Conservation (phyloP, 1,139 yeast species). For the Spencermartinsiella ligniputridi region DNA sequence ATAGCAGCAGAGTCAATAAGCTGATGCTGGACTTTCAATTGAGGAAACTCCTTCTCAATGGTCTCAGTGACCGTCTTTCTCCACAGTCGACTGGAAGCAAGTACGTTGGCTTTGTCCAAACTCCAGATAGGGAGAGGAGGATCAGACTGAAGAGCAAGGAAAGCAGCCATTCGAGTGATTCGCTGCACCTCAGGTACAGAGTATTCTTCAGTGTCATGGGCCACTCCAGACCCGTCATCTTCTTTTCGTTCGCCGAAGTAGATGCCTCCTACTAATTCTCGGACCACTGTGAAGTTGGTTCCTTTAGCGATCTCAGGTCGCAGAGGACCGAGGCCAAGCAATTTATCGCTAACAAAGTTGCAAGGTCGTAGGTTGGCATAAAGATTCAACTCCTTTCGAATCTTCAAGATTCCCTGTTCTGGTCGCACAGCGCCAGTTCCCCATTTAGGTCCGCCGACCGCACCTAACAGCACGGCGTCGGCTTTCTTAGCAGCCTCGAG, state of each 20-base stretch:
- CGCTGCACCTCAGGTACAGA: slow-evolving; percentile 87
- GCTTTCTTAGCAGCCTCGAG: slow-evolving; percentile 81
- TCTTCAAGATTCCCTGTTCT: slow-evolving; percentile 90
- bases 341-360: slow-evolving; percentile 82
- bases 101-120: slow-evolving; percentile 92
- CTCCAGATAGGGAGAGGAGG: slow-evolving; percentile 97
- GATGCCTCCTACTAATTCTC: slow-evolving; percentile 97
- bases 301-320: slow-evolving; percentile 81
- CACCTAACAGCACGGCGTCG: slow-evolving; percentile 92
- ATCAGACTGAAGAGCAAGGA: slow-evolving; percentile 83
- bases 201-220: slow-evolving; percentile 92
- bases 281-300: slow-evolving; percentile 84
- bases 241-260: slow-evolving; percentile 95
- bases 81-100: slow-evolving; percentile 96
- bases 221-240: slow-evolving; percentile 79
- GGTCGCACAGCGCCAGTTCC: slow-evolving; percentile 91
- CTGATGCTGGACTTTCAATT: slow-evolving; percentile 80
- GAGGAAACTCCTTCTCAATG: slow-evolving; percentile 83
- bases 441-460: slow-evolving; percentile 99
- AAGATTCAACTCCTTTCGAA: slow-evolving; percentile 87
- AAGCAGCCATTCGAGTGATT: slow-evolving; percentile 97
- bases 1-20: slow-evolving; percentile 97
- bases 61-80: slow-evolving; percentile 86
- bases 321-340: slow-evolving; percentile 82
- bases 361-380: slow-evolving; percentile 97